Evolutionary conservation across 164 flowering plant species (phyloP), one percentile per base, ranked within the genome.

Genomic region (Liriodendron chinense): DNA sequence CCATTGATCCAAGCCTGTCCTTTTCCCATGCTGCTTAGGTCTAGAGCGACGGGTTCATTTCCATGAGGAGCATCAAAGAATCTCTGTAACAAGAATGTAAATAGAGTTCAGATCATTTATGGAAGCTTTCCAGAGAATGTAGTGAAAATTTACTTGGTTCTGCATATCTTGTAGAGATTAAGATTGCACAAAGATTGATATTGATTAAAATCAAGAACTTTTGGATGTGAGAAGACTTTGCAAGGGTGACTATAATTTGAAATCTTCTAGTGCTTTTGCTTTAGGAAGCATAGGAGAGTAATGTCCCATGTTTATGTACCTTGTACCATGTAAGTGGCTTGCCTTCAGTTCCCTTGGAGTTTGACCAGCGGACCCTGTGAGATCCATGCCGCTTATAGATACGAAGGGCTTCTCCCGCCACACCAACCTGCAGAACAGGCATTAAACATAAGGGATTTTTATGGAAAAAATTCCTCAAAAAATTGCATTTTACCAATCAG

Each of bases 1-100:
- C 98, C 97, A 57, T 96, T 96, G 9, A 96, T 83, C 96, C 96
- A 96, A 28, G 80, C 82, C 88, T 87, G 81, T 3, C 99, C 98
- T 76, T 96, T 96, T 0, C 77, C 79, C 98, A 94, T 94, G 64
- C 82, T 80, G 25, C 57, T 67, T 82, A 94, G 78, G 23, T 84
- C 72, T 16, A 96, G 65, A 13, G 84, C 94, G 56, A 91, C 89
- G 0, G 99, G 95, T n/a, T 75, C 73, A 0, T 79, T 67, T 28
- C 98, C 97, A 75, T 83, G 89, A 4, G 99, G 98, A 0, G 86
- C 86, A 76, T 94, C 88, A 70, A 96, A 94, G 65, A 83, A 74
- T 70, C 90, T 74, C 99, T 94, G 88, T 80, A 78, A 72, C 64
- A 50, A 12, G 16, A 26, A 12, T 34, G 43, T 4, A 34, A 34